Evolutionary conservation across 768 basidiomycete species (phyloP).

Genomic region (Collybia sp.): DNA sequence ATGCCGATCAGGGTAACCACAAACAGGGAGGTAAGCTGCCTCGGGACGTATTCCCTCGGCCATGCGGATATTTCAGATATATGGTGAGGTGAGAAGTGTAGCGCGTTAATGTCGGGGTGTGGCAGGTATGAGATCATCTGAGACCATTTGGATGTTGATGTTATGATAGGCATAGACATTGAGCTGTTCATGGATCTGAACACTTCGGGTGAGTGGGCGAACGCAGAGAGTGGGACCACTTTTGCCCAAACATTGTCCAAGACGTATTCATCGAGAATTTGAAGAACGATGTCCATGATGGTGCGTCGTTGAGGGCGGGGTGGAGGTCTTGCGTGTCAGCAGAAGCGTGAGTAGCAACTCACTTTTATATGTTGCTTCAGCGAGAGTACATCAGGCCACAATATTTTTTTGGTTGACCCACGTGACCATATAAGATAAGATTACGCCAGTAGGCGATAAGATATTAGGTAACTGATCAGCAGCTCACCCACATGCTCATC

Average conservation of each 20-base stretch:
- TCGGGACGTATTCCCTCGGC: slow-evolving; percentile 78
- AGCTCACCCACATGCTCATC: no score
- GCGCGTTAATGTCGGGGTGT: slow-evolving; percentile 38
- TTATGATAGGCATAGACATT: slow-evolving; percentile 25
- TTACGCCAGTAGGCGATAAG: no score
- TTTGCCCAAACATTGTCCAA: slow-evolving; percentile 80
- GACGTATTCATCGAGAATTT: slow-evolving; percentile 61
- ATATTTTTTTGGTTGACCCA: slow-evolving; percentile 1
- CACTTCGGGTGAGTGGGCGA: slow-evolving; percentile 18
- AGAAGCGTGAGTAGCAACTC: neutral
- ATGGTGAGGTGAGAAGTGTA: slow-evolving; percentile 20
- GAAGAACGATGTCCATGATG: slow-evolving; percentile 82
- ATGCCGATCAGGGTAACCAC: slow-evolving; percentile 78
- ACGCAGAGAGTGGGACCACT: slow-evolving; percentile 61
- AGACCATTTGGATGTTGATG: slow-evolving; percentile 41
- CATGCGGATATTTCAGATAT: slow-evolving; percentile 59
- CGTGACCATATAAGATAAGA: no score
- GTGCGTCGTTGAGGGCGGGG: neutral
- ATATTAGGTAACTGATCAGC: no score
- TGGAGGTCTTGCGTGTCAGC: neutral
- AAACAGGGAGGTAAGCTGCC: slow-evolving; percentile 71
- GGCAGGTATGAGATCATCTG: slow-evolving; percentile 52
- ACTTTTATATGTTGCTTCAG: slow-evolving; percentile 1
- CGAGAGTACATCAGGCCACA: slow-evolving; percentile 6
- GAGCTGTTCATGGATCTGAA: slow-evolving; percentile 33